A percentile compares a stretch with the other conserved stretches of the same genome.
Evolutionary conservation across 306 rosid genomes (phyloP).

Genomic region (Pyrus communis): DNA sequence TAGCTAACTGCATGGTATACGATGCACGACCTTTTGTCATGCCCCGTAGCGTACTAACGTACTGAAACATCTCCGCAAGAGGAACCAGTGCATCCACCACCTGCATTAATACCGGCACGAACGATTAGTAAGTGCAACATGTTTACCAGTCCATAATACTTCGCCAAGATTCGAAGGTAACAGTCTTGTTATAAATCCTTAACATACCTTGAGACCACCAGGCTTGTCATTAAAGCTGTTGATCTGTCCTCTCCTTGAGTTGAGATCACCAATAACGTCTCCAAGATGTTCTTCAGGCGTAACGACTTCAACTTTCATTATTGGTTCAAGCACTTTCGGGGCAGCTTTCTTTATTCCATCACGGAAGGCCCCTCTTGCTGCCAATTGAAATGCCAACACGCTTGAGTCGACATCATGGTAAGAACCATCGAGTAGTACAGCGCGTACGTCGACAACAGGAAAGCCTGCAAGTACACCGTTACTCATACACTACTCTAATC

Average conservation of each 20-base stretch:
- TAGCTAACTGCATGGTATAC: conserved; percentile 79
- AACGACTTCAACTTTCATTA: conserved; percentile 93
- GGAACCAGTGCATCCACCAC: conserved; percentile 88
- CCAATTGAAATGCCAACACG: conserved; percentile 91
- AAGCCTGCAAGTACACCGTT: conserved; percentile 94
- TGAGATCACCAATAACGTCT: conserved; percentile 95
- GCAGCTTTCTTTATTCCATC: conserved; percentile 79
- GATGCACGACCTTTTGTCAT: conserved; percentile 99
- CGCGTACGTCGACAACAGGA: conserved; percentile 84
- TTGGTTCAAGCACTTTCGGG: conserved; percentile 90
- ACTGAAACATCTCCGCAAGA: conserved; percentile 96
- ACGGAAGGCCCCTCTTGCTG: conserved; percentile 92
- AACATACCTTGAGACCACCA: conserved; percentile 88
- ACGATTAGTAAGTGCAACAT: background rate
- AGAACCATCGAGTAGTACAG: conserved; percentile 71
- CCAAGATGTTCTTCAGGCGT: conserved; percentile 96
- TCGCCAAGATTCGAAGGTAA: no score
- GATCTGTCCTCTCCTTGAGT: conserved; percentile 97
- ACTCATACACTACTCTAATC: conserved; percentile 93
- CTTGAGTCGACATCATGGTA: conserved; percentile 99
- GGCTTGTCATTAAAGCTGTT: conserved; percentile 93
- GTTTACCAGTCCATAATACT: no score
- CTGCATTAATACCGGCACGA: conserved; percentile 33
- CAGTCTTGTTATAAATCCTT: background rate
- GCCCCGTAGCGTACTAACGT: conserved; percentile 85